Percentiles rank a stretch among this genome's conserved stretches.
phyloP scores from a whole-genome alignment of 148 eudicot species.

The Rhododendron williamsianum region DNA sequence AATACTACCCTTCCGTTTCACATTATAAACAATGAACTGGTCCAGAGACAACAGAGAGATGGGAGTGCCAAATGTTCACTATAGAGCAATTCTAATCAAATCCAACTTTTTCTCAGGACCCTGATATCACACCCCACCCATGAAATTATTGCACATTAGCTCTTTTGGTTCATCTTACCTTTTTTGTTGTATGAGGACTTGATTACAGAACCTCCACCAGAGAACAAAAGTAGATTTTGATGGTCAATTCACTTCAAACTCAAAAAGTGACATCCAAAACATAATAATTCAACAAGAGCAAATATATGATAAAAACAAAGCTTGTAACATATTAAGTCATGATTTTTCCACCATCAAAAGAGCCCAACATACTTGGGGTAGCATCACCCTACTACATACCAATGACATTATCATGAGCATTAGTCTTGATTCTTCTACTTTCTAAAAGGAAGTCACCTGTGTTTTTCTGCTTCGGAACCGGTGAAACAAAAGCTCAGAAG shows the following conservation, averaged over 20 bases:
- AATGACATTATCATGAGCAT: constrained; percentile 26
- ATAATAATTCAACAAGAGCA: constrained; percentile 14
- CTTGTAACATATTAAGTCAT: constrained; percentile 22
- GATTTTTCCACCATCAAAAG: constrained; percentile 21
- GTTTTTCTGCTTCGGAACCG: constrained; percentile 11
- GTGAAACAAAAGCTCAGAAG: constrained; percentile 48
- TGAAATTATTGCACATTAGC: background rate
- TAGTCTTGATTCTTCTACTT: constrained; percentile 42
- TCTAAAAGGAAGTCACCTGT: constrained; percentile 45
- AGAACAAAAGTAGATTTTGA: background rate
- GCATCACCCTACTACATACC: constrained; percentile 22
- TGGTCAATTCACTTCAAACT: constrained; percentile 1
- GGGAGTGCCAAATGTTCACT: background rate
- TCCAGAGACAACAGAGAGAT: background rate
- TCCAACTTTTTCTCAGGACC: background rate
- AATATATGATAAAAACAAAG: constrained; percentile 20
- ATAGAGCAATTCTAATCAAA: background rate
- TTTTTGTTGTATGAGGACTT: background rate
- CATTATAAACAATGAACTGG: background rate
- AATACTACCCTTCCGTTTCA: background rate
- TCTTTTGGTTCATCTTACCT: background rate
- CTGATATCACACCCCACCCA: background rate
- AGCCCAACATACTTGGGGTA: constrained; percentile 26
- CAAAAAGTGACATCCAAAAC: background rate
- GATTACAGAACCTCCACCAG: constrained; percentile 11